Conservation (phyloP, 495 filamentous ascomycete species). For the Hypoxylon subgilvum region DNA sequence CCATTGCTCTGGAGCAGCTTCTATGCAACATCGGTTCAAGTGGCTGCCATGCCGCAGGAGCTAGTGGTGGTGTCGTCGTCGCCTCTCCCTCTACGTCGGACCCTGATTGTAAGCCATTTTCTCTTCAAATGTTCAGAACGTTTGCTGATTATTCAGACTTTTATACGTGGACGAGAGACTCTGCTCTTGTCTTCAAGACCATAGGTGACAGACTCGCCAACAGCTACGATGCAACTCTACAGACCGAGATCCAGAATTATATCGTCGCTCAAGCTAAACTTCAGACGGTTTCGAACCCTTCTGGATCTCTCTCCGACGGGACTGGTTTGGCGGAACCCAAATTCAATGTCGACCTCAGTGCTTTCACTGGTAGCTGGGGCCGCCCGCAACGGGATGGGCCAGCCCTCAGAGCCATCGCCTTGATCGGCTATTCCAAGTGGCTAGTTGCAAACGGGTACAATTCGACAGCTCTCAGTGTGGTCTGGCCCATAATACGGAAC, state of each 20-base stretch:
- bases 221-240: conserved; percentile 57
- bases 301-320: conserved; percentile 57
- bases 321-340: conserved; percentile 67
- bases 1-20: conserved; percentile 58
- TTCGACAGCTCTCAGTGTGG: conserved; percentile 45
- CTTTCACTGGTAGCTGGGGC: conserved; percentile 70
- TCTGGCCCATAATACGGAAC: conserved; percentile 70
- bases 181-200: conserved; percentile 66
- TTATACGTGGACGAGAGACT: conserved; percentile 77
- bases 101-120: conserved; percentile 63
- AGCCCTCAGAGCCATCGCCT: conserved; percentile 68
- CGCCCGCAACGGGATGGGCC: conserved; percentile 76
- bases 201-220: conserved; percentile 65
- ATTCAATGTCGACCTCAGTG: conserved; percentile 64
- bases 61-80: conserved; percentile 61
- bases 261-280: conserved; percentile 64
- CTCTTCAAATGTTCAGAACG: neutral
- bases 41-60: conserved; percentile 56
- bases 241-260: conserved; percentile 63
- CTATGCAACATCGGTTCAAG: conserved; percentile 65
- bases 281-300: conserved; percentile 66
- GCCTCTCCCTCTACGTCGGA: conserved; percentile 64
- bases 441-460: conserved; percentile 56
- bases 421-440: conserved; percentile 55
- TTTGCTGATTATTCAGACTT: conserved; percentile 48